A percentile compares a stretch with the other conserved stretches of the same genome.
Conservation (phyloP, 768 basidiomycete species). For the Asterophora parasitica region DNA sequence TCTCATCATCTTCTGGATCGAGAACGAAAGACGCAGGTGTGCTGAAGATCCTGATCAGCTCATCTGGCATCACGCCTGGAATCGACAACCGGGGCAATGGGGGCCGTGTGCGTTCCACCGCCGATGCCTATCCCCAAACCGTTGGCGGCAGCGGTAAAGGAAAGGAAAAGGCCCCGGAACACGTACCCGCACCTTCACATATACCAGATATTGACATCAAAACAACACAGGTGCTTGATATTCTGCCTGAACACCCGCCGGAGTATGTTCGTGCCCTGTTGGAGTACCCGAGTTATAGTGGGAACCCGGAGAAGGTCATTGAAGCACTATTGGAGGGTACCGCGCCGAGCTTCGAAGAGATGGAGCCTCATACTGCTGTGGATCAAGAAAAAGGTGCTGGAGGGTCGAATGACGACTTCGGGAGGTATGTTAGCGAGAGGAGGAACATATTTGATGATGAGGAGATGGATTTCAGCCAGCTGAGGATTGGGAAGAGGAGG, state of each 20-base stretch:
- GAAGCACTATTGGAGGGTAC: conserved; percentile 74
- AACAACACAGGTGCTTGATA: conserved; percentile 68
- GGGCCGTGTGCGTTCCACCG: conserved; percentile 9
- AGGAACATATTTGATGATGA: conserved; percentile 77
- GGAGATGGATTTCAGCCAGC: conserved; percentile 52
- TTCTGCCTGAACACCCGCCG: conserved; percentile 59
- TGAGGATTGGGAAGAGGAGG: conserved; percentile 63
- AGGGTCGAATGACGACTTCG: conserved; percentile 14
- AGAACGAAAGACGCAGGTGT: conserved; percentile 43
- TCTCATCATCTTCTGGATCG: background rate
- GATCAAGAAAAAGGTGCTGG: background rate
- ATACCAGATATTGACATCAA: conserved; percentile 51
- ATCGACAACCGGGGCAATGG: conserved; percentile 34
- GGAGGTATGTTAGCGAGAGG: conserved; percentile 36
- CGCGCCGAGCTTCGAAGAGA: conserved; percentile 38
- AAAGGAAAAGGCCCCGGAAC: conserved; percentile 33
- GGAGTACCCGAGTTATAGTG: conserved; percentile 41
- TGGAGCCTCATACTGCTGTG: conserved; percentile 3
- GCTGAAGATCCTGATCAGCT: conserved; percentile 59
- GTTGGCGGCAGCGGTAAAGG: conserved; percentile 26
- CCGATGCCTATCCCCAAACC: no score
- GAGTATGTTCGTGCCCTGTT: conserved; percentile 59
- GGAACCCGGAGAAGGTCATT: conserved; percentile 58
- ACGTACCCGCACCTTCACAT: conserved; percentile 14
- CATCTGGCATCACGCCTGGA: conserved; percentile 44